Evolutionary conservation across 139 green algal species (phyloP).

Genomic region (Auxenochlorella pyrenoidosa): DNA sequence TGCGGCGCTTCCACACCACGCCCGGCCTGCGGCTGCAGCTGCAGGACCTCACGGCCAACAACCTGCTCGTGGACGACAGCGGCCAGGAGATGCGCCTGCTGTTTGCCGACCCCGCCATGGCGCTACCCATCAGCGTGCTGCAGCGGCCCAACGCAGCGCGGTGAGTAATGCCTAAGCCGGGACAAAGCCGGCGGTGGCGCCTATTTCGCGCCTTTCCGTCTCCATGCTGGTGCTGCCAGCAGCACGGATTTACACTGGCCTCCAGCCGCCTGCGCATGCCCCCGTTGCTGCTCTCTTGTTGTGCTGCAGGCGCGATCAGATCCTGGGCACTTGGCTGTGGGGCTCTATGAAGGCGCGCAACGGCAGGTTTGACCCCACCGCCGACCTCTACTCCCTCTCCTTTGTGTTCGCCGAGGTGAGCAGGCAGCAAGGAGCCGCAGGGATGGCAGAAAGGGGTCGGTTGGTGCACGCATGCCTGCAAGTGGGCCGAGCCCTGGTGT

Average conservation of each 20-base stretch:
- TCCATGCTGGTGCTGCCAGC: background rate
- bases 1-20: background rate
- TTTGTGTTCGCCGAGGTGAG: background rate
- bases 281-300: background rate
- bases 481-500: too few species aligned
- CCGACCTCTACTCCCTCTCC: background rate
- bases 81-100: background rate
- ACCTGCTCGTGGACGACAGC: constrained; percentile 3
- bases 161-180: background rate
- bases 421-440: background rate
- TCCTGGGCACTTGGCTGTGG: constrained; percentile 7
- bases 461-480: too few species aligned
- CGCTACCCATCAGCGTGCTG: background rate
- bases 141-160: background rate
- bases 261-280: background rate
- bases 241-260: background rate
- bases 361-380: background rate
- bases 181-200: too few species aligned
- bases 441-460: too few species aligned
- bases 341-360: background rate
- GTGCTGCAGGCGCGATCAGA: background rate
- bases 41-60: background rate
- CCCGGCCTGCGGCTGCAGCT: background rate
- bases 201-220: too few species aligned
- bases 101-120: background rate